phyloP scores from a whole-genome alignment of 768 basidiomycete genomes.

The Suillus fuscotomentosus region DNA sequence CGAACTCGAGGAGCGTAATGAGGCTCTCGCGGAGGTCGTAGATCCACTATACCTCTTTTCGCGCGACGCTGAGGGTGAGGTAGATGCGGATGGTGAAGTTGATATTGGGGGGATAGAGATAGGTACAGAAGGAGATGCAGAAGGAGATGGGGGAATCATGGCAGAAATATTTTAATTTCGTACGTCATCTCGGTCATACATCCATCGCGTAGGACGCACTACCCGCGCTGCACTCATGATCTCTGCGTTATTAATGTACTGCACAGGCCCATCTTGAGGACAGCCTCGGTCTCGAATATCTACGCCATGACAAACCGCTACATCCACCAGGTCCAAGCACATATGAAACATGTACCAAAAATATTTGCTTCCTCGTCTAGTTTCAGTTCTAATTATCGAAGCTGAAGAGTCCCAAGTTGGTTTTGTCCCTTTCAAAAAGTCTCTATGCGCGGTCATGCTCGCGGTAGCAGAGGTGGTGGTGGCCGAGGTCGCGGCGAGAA shows the following conservation, averaged over 20 bases:
- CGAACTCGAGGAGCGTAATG: conserved; percentile 76
- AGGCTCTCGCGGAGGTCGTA: conserved; percentile 71
- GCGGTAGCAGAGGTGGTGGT: conserved; percentile 39
- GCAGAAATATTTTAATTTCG: conserved; percentile 29
- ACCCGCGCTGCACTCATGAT: conserved; percentile 12
- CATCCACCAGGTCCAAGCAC: conserved; percentile 87
- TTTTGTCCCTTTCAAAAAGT: conserved; percentile 77
- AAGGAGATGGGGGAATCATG: conserved; percentile 23
- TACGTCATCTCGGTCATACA: too few species aligned
- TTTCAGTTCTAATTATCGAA: conserved; percentile 41
- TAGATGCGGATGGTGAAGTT: conserved; percentile 65
- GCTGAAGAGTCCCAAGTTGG: conserved; percentile 39
- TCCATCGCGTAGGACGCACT: too few species aligned
- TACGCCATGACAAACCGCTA: conserved; percentile 92
- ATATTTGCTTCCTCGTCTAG: conserved; percentile 85
- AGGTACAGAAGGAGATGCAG: conserved; percentile 52
- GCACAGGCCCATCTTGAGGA: conserved; percentile 94
- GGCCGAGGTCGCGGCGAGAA: conserved; percentile 51
- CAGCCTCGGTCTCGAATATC: conserved; percentile 87
- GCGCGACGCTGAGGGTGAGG: conserved; percentile 48
- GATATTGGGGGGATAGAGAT: conserved; percentile 33
- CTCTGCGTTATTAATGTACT: conserved; percentile 3
- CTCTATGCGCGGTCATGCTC: conserved; percentile 36
- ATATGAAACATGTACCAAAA: conserved; percentile 94
- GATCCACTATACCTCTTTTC: conserved; percentile 60